phyloP scores from a whole-genome alignment of 192 early-diverging fungal genomes.

The Geranomyces variabilis region DNA sequence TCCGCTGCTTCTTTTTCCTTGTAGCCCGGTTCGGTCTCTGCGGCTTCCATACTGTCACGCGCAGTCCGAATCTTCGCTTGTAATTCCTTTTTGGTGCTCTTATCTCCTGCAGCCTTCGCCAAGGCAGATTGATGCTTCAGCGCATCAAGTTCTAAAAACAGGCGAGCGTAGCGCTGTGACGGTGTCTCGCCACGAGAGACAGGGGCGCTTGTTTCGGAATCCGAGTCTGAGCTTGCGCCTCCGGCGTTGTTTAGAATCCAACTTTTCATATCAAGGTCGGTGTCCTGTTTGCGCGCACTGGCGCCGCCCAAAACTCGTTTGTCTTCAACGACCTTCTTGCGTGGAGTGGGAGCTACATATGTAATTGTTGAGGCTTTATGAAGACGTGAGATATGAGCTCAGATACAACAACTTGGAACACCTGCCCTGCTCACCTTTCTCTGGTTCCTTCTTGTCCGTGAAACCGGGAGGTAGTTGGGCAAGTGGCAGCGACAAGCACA shows the following conservation, averaged over 20 bases:
- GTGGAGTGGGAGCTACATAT: too few relatives aligned
- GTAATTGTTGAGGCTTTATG: too few relatives aligned
- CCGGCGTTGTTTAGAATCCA: slow-evolving; percentile 8
- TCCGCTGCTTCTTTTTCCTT: not conserved
- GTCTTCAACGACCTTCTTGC: too few relatives aligned
- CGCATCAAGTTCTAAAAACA: not conserved
- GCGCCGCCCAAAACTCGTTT: too few relatives aligned
- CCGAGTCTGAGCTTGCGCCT: not conserved
- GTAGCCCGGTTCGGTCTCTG: not conserved
- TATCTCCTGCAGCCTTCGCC: slow-evolving; percentile 9
- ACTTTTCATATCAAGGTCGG: slow-evolving; percentile 12
- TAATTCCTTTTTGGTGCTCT: not conserved
- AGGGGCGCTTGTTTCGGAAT: not conserved
- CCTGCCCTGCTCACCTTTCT: not conserved
- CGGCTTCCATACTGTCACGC: not conserved
- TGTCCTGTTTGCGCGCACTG: too few relatives aligned
- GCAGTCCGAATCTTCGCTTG: not conserved
- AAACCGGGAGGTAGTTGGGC: not conserved
- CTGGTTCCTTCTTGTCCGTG: not conserved
- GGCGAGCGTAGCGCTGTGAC: not conserved
- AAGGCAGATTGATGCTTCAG: not conserved
- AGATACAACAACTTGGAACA: too few relatives aligned
- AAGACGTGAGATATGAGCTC: too few relatives aligned
- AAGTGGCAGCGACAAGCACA: not conserved
- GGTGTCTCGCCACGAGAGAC: not conserved